These are phyloP conservation scores for Coemansia sp. DNA, from an alignment of 192 early-diverging fungal species.

Conservation along the genomic window DNA sequence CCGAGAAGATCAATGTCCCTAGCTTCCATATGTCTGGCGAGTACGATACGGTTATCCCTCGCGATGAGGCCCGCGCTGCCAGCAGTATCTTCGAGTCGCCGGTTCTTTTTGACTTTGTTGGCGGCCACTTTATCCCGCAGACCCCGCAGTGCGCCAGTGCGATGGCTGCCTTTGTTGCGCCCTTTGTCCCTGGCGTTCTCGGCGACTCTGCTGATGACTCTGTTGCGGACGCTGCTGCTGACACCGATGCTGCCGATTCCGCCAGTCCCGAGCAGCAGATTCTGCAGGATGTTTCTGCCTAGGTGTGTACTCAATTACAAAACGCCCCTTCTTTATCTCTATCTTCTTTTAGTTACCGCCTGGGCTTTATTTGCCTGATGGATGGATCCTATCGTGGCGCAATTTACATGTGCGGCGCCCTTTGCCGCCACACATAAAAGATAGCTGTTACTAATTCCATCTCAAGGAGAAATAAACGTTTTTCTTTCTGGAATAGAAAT, in stretches of 20 bases:
- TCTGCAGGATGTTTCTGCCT: neutral
- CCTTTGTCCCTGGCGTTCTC: slow-evolving; percentile 32
- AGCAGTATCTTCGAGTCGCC: slow-evolving; percentile 23
- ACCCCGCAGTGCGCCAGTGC: slow-evolving; percentile 32
- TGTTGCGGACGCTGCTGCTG: neutral
- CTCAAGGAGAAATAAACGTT: neutral
- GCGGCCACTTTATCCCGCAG: slow-evolving; percentile 52
- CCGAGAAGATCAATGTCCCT: slow-evolving; percentile 11
- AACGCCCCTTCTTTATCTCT: neutral
- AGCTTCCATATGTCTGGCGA: slow-evolving; percentile 43
- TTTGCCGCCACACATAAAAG: no score
- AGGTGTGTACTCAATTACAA: neutral
- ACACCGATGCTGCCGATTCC: neutral
- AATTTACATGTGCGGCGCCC: neutral
- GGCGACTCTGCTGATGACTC: neutral
- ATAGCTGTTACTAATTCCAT: no score
- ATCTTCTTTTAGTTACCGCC: neutral
- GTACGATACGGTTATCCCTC: slow-evolving; percentile 42
- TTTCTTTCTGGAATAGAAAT: neutral
- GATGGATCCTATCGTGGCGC: neutral
- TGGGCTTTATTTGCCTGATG: slow-evolving; percentile 4
- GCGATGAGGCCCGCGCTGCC: slow-evolving; percentile 19
- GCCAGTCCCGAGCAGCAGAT: neutral
- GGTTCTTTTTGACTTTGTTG: slow-evolving; percentile 44
- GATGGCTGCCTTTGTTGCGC: slow-evolving; percentile 31